Base-by-base conservation (phyloP, 257 asterid species). In the Agastache rugosa region DNA sequence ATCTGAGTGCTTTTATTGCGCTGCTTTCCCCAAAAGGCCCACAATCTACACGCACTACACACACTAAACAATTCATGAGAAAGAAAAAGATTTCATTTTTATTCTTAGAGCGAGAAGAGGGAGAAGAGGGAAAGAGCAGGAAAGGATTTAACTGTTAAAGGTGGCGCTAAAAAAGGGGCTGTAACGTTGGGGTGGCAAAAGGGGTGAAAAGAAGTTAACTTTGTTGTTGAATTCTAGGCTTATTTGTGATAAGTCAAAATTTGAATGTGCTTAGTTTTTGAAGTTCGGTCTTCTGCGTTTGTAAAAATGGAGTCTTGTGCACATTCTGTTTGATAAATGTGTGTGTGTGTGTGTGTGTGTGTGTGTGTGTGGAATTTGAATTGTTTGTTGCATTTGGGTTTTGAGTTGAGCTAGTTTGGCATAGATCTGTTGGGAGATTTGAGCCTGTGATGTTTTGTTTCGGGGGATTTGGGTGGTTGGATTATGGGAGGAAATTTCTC, bases 21-120 rank as follows among this genome's bases (percentile, higher is more conserved):
- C 73, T 55, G 74, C 70, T 76, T 84, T 82, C 53, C 79, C 83
- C 81, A 70, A 81, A 76, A 78, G 81, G 77, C 81, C 86, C 86
- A 81, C 85, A 23, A 50, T 9, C 73, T 54, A 37, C 74, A 62
- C 81, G 23, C 78, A 25, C 72, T 63, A 54, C 65, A 35, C 69
- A 39, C 69, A 54, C 65, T 41, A 55, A 47, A 45, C 78, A 50
- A 22, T 45, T 58, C 68, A 59, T 61, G 73, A 27, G 67, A 56
- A 37, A 17, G 66, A 27, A 62, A 71, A 61, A 68, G 58, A 74
- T 74, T 79, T 50, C 74, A 59, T 53, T 65, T 69, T 62, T 69
- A 6, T 20, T 14, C 7, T 20, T 4, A 45, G 58, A 66, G 37
- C 2, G 39, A 66, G 23, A 67, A 47, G 73, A 15, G 62, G 63